Conservation (phyloP, 352 stramenopile species). For the Phytophthora colocasiae region DNA sequence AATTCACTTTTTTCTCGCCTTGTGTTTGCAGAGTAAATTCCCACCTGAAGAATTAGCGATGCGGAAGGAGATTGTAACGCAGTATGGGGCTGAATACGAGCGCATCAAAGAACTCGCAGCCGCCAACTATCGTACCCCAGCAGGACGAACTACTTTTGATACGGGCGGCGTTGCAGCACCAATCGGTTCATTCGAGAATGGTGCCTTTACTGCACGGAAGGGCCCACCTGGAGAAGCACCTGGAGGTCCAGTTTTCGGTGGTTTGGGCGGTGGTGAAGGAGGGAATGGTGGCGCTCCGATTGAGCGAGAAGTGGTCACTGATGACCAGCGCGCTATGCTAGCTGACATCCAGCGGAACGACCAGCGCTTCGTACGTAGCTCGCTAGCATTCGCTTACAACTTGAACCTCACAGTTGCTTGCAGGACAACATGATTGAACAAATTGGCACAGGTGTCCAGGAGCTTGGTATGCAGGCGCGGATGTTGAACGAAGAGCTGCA, state of each 20-base stretch:
- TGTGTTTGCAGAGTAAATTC: constrained; percentile 71
- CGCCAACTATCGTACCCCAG: constrained; percentile 62
- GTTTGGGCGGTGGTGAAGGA: constrained; percentile 35
- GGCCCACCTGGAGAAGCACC: constrained; percentile 20
- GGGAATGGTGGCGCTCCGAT: constrained; percentile 30
- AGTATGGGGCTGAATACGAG: constrained; percentile 82
- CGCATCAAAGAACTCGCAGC: constrained; percentile 81
- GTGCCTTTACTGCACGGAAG: constrained; percentile 52
- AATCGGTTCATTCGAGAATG: constrained; percentile 74
- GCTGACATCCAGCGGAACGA: constrained; percentile 85
- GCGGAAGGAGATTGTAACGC: constrained; percentile 79
- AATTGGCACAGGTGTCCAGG: constrained; percentile 81
- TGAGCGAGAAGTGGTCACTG: constrained; percentile 62
- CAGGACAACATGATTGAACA: constrained; percentile 90
- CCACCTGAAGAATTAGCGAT: constrained; percentile 76
- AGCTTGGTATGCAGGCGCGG: constrained; percentile 76
- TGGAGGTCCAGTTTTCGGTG: constrained; percentile 38
- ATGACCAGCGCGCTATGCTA: constrained; percentile 71
- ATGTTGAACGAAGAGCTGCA: constrained; percentile 87
- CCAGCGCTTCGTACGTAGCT: constrained; percentile 76
- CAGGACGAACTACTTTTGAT: constrained; percentile 53
- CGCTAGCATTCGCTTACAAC: neutral
- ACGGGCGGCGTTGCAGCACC: constrained; percentile 48
- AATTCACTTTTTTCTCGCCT: constrained; percentile 1
- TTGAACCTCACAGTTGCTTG: constrained; percentile 2